phyloP scores from a whole-genome alignment of 257 asterid genomes.

The Hygrophila difformis region DNA sequence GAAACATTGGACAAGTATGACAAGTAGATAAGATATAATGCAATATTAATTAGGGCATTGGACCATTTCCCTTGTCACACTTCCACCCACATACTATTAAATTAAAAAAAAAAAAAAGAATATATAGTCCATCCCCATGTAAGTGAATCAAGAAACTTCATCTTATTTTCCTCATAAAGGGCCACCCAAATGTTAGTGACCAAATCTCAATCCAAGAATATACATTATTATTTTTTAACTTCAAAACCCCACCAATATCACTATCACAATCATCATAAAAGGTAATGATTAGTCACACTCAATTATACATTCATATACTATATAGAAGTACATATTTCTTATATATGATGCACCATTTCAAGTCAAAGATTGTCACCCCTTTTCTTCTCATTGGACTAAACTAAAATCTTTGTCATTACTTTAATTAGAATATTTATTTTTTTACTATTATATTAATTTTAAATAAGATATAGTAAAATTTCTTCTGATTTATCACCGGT shows the following conservation, averaged over 20 bases:
- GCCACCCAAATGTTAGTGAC: no score
- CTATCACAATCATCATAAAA: constrained; percentile 22
- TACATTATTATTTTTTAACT: no score
- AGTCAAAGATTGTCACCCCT: constrained; percentile 15
- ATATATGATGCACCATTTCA: no score
- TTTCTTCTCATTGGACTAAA: background rate
- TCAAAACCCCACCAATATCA: constrained; percentile 10
- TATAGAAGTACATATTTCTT: no score
- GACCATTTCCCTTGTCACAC: constrained; percentile 34
- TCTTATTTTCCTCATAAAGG: constrained; percentile 9
- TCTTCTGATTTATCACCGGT: no score
- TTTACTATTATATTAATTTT: no score
- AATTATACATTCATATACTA: constrained; percentile 14
- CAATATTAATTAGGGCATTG: constrained; percentile 18
- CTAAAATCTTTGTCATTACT: no score
- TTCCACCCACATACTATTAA: constrained; percentile 49
- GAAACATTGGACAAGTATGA: constrained; percentile 6
- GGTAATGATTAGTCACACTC: constrained; percentile 30
- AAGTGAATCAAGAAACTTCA: constrained; percentile 2
- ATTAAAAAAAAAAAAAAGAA: no score
- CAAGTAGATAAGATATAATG: no score
- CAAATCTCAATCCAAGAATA: constrained; percentile 7
- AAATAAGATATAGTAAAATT: no score
- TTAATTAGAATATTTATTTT: no score
- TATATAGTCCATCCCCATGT: background rate